These are phyloP conservation scores for Fusarium fracticaudum DNA, from an alignment of 2,329 filamentous ascomycete species.

Conservation along the genomic window DNA sequence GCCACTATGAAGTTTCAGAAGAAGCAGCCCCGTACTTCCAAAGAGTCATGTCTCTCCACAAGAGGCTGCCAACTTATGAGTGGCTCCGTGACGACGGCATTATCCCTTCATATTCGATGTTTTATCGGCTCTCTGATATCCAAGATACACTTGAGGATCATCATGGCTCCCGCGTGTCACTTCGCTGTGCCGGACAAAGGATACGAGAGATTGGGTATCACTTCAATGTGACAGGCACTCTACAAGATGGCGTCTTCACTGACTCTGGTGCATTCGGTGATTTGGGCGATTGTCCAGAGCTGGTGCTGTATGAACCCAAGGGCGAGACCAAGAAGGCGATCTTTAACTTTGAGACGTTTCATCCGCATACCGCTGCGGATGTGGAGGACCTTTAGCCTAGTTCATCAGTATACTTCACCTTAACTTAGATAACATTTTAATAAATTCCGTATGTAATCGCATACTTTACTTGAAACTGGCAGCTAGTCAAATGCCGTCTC, in stretches of 20 bases:
- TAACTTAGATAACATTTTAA: conserved; percentile 2
- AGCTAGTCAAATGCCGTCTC: not conserved
- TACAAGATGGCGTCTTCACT: conserved; percentile 5
- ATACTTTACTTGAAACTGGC: not conserved
- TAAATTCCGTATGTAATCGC: not conserved
- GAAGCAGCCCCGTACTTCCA: conserved; percentile 19
- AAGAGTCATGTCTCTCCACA: conserved; percentile 10
- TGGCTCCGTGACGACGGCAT: conserved; percentile 21
- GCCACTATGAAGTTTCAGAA: conserved; percentile 3
- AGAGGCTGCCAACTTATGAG: conserved; percentile 4
- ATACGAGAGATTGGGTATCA: conserved; percentile 12
- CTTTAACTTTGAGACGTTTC: conserved; percentile 28
- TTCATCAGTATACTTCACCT: not conserved
- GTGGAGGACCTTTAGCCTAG: conserved; percentile 14
- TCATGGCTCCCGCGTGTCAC: conserved; percentile 14
- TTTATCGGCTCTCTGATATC: conserved; percentile 10
- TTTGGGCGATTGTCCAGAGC: not conserved
- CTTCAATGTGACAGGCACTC: conserved; percentile 16
- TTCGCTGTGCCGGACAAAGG: conserved; percentile 4
- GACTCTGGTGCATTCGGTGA: not conserved
- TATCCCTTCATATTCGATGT: conserved; percentile 12
- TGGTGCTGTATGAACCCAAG: conserved; percentile 18
- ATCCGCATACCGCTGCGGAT: conserved; percentile 15
- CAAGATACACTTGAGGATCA: conserved; percentile 2
- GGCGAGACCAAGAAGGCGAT: conserved; percentile 16